Evolutionary conservation across 768 basidiomycete genomes (phyloP), one percentile per base, ranked within the genome.

Genomic region (Coprinopsis strossmayeri): DNA sequence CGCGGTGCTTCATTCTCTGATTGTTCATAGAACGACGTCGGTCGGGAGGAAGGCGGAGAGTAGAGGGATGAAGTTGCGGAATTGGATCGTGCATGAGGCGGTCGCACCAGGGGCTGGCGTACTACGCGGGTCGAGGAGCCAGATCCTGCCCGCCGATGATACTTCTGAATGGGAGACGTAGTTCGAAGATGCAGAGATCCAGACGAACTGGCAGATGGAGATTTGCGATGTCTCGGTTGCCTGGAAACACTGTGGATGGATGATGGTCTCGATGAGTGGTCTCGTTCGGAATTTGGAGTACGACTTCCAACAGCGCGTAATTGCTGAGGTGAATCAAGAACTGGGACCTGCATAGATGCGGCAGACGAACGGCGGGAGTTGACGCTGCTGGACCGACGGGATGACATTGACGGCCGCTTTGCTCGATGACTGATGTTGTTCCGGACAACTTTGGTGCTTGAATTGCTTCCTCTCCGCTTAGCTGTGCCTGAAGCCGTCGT

Each of bases 331-430:
- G 80, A 81, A 48, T 83, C 86, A 30, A 87, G 58, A n/a, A 76
- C 55, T 10, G 74, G 52, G 63, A 77, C 66, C 50, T 78, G 76
- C 20, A 71, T 67, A 12, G 74, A 75, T 20, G 74, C 63, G 17
- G 69, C 69, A n/a, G 75, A 77, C 0, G 76, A 78, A 34, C 91
- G 72, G 28, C 86, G 72, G 4, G 93, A 96, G 60, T 92, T 93
- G 54, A 93, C 87, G 50, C 90, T 92, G 61, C 90, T 93, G 12
- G 91, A 94, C 23, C 93, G 81, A 40, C 87, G 78, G 20, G 92
- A 94, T 0, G 87, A 88, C 35, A 82, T 67, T 0, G 87, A 86
- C 0, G 81, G 81, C 13, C 89, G 77, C 45, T 84, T 83, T 13
- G 72, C 67, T 48, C 84, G 76, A 51, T 83, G 76, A 15, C 73